phyloP scores from a whole-genome alignment of 2,329 filamentous ascomycete species.

The Diaporthe amygdali region DNA sequence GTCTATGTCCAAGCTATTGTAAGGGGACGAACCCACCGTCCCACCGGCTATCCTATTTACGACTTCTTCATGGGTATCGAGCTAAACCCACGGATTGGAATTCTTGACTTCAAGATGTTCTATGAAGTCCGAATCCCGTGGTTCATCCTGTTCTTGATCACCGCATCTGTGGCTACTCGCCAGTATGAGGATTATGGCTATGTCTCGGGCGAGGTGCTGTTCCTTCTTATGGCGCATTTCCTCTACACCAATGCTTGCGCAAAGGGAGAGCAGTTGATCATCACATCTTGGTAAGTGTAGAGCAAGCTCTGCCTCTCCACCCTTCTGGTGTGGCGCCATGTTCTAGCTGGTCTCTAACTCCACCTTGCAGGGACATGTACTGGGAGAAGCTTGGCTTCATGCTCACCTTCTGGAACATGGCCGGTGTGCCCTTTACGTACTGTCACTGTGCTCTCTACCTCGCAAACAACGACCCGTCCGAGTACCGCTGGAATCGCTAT shows the following conservation, averaged over 20 bases:
- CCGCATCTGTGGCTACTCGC: slow-evolving; percentile 70
- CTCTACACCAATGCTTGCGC: slow-evolving; percentile 83
- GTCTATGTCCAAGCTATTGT: slow-evolving; percentile 85
- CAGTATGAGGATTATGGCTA: slow-evolving; percentile 80
- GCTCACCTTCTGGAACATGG: slow-evolving; percentile 89
- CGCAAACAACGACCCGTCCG: slow-evolving; percentile 73
- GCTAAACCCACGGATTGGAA: slow-evolving; percentile 81
- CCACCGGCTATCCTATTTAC: slow-evolving; percentile 83
- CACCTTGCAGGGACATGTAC: slow-evolving; percentile 72
- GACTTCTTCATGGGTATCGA: slow-evolving; percentile 94
- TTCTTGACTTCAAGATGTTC: slow-evolving; percentile 93
- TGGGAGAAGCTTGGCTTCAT: slow-evolving; percentile 90
- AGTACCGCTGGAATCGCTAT: slow-evolving; percentile 70
- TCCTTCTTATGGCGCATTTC: slow-evolving; percentile 79
- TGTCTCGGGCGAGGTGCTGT: slow-evolving; percentile 74
- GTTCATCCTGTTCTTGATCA: slow-evolving; percentile 79
- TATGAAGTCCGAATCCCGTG: slow-evolving; percentile 86
- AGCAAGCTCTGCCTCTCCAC: too few relatives aligned
- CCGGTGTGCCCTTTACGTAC: slow-evolving; percentile 80
- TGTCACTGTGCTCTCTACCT: slow-evolving; percentile 85
- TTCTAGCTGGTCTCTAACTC: neutral
- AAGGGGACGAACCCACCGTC: slow-evolving; percentile 85
- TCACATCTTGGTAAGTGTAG: slow-evolving; percentile 64
- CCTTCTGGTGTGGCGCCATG: too few relatives aligned
- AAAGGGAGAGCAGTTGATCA: slow-evolving; percentile 83